Evolutionary conservation across 257 asterid species (phyloP).

Genomic region (Knoxia roxburghii): DNA sequence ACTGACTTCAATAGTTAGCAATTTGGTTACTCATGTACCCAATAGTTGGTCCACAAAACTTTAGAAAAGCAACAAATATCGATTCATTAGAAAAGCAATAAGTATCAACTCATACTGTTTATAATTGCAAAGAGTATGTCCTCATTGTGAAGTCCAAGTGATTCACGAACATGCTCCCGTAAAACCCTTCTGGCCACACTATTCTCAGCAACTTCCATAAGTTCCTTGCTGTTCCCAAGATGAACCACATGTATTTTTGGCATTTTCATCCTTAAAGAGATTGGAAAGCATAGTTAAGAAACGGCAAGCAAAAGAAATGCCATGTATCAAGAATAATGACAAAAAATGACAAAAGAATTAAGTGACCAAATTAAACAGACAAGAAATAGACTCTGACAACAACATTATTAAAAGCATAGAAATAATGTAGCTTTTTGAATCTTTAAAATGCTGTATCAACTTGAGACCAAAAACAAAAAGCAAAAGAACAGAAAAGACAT

Average conservation of each 20-base stretch:
- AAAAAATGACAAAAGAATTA: too few relatives aligned
- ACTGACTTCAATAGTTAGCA: background rate
- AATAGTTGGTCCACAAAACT: background rate
- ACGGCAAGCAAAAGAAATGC: too few relatives aligned
- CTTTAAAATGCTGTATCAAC: background rate
- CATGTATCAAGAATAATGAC: background rate
- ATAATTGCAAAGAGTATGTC: slow-evolving; percentile 78
- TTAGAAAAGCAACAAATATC: background rate
- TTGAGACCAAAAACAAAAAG: background rate
- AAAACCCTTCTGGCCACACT: slow-evolving; percentile 78
- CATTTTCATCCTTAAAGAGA: slow-evolving; percentile 68
- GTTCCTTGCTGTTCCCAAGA: slow-evolving; percentile 94
- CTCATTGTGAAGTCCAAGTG: slow-evolving; percentile 78
- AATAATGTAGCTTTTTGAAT: background rate
- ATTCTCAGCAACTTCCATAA: slow-evolving; percentile 89
- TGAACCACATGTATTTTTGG: slow-evolving; percentile 90
- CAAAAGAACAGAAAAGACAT: background rate
- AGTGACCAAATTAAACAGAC: slow-evolving; percentile 3
- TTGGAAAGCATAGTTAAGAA: background rate
- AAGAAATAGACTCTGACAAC: background rate
- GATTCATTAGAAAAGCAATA: background rate
- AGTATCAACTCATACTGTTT: slow-evolving; percentile 58
- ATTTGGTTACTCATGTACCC: background rate
- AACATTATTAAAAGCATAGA: background rate
- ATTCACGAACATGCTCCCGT: slow-evolving; percentile 87